A percentile compares a stretch with the other conserved stretches of the same genome.
phyloP scores from a whole-genome alignment of 1,284 basidiomycete species.

The Polyporus tsugae region DNA sequence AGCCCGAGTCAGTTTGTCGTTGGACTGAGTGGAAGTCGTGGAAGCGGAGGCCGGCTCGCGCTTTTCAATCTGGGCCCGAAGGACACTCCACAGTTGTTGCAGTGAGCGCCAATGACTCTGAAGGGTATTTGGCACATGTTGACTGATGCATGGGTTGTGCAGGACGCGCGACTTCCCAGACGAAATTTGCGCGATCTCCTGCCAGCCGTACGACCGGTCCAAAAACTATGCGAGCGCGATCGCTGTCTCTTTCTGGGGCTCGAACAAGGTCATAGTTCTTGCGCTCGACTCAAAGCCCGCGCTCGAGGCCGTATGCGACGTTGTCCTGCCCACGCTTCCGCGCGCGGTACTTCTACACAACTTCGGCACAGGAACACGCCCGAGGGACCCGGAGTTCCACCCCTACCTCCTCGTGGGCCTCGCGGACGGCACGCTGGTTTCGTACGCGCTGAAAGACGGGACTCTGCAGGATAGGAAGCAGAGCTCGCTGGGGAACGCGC shows the following conservation, averaged over 20 bases:
- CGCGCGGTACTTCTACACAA: slow-evolving; percentile 77
- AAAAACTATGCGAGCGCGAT: slow-evolving; percentile 57
- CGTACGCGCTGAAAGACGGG: slow-evolving; percentile 58
- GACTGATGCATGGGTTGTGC: not conserved
- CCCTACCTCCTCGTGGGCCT: slow-evolving; percentile 82
- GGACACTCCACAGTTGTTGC: slow-evolving; percentile 46
- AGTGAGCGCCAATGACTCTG: slow-evolving; percentile 39
- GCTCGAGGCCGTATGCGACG: slow-evolving; percentile 54
- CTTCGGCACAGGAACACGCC: slow-evolving; percentile 55
- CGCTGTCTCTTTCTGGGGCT: slow-evolving; percentile 82
- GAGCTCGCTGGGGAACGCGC: slow-evolving; percentile 73
- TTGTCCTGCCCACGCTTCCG: slow-evolving; percentile 65
- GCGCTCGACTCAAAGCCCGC: slow-evolving; percentile 45
- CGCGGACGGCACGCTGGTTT: slow-evolving; percentile 81
- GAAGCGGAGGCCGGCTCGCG: slow-evolving; percentile 57
- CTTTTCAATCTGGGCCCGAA: slow-evolving; percentile 58
- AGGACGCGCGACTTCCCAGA: slow-evolving; percentile 38
- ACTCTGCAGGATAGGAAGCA: slow-evolving; percentile 62
- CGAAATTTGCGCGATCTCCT: slow-evolving; percentile 75
- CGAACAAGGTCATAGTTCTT: slow-evolving; percentile 70
- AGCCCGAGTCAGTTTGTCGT: slow-evolving; percentile 73
- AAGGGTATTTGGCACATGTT: not conserved
- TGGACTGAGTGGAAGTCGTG: slow-evolving; percentile 59
- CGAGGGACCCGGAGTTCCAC: slow-evolving; percentile 47
- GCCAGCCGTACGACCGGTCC: slow-evolving; percentile 58